These are phyloP conservation scores for Poa pratensis DNA, from an alignment of 176 grass and related monocot genomes.

Conservation along the genomic window DNA sequence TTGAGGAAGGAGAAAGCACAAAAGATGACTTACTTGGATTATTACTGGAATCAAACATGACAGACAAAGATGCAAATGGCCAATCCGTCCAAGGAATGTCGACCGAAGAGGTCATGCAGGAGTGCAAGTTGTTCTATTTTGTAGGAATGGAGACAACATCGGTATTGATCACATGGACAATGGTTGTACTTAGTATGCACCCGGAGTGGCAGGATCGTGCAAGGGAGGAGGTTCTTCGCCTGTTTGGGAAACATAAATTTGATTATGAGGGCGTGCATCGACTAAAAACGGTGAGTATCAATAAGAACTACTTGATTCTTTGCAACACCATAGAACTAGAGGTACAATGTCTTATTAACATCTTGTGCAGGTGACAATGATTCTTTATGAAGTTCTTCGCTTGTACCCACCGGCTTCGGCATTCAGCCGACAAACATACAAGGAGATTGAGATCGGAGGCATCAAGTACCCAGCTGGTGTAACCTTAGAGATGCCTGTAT, in stretches of 20 bases:
- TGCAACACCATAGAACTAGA: neutral
- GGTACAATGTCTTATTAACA: neutral
- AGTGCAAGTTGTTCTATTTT: constrained; percentile 5
- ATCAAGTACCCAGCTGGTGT: constrained; percentile 44
- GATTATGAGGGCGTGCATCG: neutral
- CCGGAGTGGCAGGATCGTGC: neutral
- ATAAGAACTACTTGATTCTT: neutral
- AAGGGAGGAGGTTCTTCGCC: neutral
- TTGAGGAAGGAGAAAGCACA: neutral
- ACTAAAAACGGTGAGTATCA: neutral
- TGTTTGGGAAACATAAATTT: neutral
- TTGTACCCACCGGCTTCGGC: constrained; percentile 47
- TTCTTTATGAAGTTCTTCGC: constrained; percentile 64
- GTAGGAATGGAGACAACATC: constrained; percentile 3
- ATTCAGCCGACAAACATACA: constrained; percentile 15
- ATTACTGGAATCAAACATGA: neutral
- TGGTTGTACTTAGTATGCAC: neutral
- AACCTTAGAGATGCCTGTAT: neutral
- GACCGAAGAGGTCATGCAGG: neutral
- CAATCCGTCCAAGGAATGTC: neutral
- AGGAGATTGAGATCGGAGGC: constrained; percentile 47
- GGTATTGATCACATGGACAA: neutral
- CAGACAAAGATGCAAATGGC: neutral
- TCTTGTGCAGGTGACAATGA: constrained; percentile 61
- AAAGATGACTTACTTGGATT: neutral